These are phyloP conservation scores for Apophysomyces variabilis DNA, from an alignment of 371 early-diverging fungal species.

Conservation along the genomic window DNA sequence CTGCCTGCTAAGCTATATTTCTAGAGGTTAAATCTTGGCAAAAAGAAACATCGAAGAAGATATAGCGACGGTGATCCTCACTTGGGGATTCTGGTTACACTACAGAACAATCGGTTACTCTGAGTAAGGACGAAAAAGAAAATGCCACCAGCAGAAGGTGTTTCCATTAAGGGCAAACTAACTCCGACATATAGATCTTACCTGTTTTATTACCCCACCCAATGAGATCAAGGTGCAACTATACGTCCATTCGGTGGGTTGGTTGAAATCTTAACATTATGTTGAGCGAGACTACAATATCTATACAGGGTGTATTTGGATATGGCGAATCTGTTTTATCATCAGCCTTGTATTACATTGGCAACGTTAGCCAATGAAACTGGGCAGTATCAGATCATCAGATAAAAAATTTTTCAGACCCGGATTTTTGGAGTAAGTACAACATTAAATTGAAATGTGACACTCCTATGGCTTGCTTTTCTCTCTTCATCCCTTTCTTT, in stretches of 20 bases:
- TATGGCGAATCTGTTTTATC: too few species aligned
- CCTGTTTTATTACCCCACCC: too few species aligned
- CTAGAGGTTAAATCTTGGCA: too few species aligned
- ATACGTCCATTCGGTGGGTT: neutral
- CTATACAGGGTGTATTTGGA: too few species aligned
- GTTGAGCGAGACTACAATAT: too few species aligned
- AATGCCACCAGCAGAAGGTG: too few species aligned
- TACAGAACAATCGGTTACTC: neutral
- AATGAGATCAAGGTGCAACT: neutral
- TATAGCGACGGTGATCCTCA: too few species aligned
- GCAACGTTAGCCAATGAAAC: neutral
- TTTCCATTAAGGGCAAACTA: neutral
- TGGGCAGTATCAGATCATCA: conserved; percentile 3
- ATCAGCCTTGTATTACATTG: too few species aligned
- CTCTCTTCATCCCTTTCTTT: neutral
- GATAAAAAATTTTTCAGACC: neutral
- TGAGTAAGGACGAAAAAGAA: too few species aligned
- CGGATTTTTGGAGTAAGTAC: neutral
- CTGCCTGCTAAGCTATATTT: neutral
- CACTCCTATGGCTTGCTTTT: neutral
- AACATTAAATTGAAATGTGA: neutral
- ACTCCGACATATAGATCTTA: neutral
- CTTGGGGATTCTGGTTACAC: neutral
- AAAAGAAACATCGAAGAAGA: too few species aligned
- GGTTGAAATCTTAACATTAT: neutral